Conservation (phyloP, 768 basidiomycete genomes). For the Asterophora parasitica region DNA sequence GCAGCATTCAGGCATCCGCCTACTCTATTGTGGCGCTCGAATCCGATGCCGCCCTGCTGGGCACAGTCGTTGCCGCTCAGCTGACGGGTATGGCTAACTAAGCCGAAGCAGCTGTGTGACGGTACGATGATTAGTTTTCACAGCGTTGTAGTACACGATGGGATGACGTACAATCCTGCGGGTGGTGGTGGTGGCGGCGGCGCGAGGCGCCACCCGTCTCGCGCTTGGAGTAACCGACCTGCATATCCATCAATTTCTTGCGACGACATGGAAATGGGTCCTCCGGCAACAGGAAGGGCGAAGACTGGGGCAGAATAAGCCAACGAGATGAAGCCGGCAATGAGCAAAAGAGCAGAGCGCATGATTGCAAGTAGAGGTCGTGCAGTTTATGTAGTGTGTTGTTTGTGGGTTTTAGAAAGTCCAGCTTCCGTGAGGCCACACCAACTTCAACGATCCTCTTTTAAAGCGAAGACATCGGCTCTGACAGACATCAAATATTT, state of each 20-base stretch:
- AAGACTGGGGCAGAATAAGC: not conserved
- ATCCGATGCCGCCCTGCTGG: conserved; percentile 1
- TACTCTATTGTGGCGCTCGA: not conserved
- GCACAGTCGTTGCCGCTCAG: not conserved
- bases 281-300: conserved; percentile 1
- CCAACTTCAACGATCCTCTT: not conserved
- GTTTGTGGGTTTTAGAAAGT: conserved; percentile 1
- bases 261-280: not conserved
- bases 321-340: not conserved
- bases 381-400: not conserved
- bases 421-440: conserved; percentile 6
- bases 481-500: no score
- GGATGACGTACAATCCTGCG: no score
- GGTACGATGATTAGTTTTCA: no score
- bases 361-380: not conserved
- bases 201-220: no score
- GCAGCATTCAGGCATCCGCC: not conserved
- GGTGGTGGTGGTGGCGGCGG: no score
- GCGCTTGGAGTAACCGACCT: no score
- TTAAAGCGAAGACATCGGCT: not conserved
- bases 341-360: conserved; percentile 1
- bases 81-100: not conserved
- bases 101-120: no score
- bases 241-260: no score
- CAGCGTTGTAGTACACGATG: no score